phyloP scores from a whole-genome alignment of 371 early-diverging fungal species.

The Haplosporangium sp. region DNA sequence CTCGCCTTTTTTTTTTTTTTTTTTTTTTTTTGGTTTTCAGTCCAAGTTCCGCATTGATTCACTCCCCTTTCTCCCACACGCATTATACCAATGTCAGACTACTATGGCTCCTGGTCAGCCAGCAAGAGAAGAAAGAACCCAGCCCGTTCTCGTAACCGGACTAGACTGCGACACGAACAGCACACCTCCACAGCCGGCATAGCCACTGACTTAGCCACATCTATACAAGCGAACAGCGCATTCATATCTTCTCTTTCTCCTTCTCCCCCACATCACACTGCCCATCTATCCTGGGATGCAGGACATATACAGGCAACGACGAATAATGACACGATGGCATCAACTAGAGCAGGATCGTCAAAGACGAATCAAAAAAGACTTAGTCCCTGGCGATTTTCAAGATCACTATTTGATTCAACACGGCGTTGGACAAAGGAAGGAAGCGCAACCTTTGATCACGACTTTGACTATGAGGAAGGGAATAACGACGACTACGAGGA shows the following conservation, averaged over 20 bases:
- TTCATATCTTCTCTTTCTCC: neutral
- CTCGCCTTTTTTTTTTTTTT: neutral
- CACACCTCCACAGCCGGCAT: neutral
- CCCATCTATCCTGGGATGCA: neutral
- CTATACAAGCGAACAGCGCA: neutral
- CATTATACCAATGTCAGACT: constrained; percentile 26
- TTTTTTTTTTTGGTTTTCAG: neutral
- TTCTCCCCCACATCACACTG: neutral
- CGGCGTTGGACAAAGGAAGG: neutral
- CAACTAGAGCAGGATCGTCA: neutral
- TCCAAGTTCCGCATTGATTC: neutral
- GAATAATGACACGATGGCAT: neutral
- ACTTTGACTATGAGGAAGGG: constrained; percentile 33
- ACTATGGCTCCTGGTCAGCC: constrained; percentile 51
- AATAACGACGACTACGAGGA: constrained; percentile 30
- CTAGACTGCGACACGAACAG: constrained; percentile 3
- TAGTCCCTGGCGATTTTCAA: constrained; percentile 25
- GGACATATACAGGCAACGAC: neutral
- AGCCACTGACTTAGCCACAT: neutral
- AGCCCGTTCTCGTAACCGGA: constrained; percentile 13
- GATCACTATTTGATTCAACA: constrained; percentile 22
- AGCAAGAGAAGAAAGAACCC: constrained; percentile 28
- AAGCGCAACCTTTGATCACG: constrained; percentile 7
- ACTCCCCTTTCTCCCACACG: neutral
- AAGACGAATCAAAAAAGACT: neutral